Percentiles rank a stretch among this genome's conserved stretches.
Evolutionary conservation across 1,284 basidiomycete species (phyloP).

Genomic region (Sporisorium exsertum): DNA sequence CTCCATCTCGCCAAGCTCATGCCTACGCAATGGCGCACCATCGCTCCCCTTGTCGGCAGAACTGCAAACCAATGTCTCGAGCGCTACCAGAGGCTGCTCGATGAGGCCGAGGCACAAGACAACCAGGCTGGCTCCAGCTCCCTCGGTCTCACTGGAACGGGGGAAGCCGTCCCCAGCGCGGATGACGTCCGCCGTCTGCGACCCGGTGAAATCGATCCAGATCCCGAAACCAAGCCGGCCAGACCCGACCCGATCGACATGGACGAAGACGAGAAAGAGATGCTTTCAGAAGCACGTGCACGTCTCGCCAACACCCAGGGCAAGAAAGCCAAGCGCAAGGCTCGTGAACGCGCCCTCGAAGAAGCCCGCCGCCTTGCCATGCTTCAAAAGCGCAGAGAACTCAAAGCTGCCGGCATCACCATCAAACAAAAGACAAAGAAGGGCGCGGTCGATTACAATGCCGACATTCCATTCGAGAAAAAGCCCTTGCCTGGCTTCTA

Average conservation of each 20-base stretch:
- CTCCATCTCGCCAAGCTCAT: constrained; percentile 97
- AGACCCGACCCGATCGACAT: constrained; percentile 99
- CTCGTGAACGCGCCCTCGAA: constrained; percentile 84
- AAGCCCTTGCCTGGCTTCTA: constrained; percentile 95
- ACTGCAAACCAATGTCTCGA: constrained; percentile 98
- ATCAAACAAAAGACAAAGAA: constrained; percentile 84
- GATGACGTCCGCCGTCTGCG: constrained; percentile 89
- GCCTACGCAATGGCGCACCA: constrained; percentile 99
- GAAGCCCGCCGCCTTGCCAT: constrained; percentile 94
- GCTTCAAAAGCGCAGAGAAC: constrained; percentile 95
- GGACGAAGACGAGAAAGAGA: constrained; percentile 99
- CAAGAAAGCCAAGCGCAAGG: constrained; percentile 99
- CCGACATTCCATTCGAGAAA: constrained; percentile 99
- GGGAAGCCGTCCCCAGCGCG: constrained; percentile 81
- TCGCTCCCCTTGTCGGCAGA: constrained; percentile 98
- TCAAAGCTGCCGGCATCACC: constrained; percentile 94
- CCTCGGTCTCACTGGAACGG: constrained; percentile 83
- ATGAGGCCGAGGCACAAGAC: constrained; percentile 80
- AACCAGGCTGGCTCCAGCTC: constrained; percentile 44
- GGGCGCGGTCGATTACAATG: constrained; percentile 99
- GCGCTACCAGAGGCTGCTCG: constrained; percentile 95
- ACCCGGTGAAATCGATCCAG: constrained; percentile 97
- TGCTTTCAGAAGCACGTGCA: constrained; percentile 98
- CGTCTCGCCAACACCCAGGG: constrained; percentile 98
- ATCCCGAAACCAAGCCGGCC: constrained; percentile 98